These are phyloP conservation scores for Phytophthora capsici DNA, from an alignment of 352 stramenopile species.

Conservation along the genomic window DNA sequence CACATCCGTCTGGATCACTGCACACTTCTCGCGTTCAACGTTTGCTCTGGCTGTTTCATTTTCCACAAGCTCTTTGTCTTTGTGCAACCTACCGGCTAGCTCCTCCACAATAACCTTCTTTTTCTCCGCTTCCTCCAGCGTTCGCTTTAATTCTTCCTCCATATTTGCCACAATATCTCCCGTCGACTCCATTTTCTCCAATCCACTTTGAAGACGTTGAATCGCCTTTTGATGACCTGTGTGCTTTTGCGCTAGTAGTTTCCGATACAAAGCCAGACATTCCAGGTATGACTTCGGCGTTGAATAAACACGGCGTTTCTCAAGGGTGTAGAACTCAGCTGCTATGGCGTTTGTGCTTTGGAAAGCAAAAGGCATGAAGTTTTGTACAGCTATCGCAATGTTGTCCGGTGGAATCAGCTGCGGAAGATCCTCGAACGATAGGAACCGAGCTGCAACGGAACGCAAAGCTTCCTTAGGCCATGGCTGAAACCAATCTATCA, in stretches of 20 bases:
- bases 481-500: slow-evolving; percentile 95
- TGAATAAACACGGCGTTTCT: slow-evolving; percentile 91
- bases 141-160: slow-evolving; percentile 91
- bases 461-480: slow-evolving; percentile 93
- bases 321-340: slow-evolving; percentile 73
- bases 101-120: slow-evolving; percentile 94
- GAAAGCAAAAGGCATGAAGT: slow-evolving; percentile 95
- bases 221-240: slow-evolving; percentile 66
- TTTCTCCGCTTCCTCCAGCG: slow-evolving; percentile 91
- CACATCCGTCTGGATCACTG: slow-evolving; percentile 93
- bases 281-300: slow-evolving; percentile 95
- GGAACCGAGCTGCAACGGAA: slow-evolving; percentile 88
- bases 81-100: slow-evolving; percentile 89
- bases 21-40: slow-evolving; percentile 91
- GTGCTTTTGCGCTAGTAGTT: slow-evolving; percentile 79
- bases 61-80: slow-evolving; percentile 94
- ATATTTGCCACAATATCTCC: slow-evolving; percentile 91
- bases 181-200: slow-evolving; percentile 92
- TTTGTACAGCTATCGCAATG: slow-evolving; percentile 78
- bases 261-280: slow-evolving; percentile 88
- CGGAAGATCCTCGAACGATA: slow-evolving; percentile 49
- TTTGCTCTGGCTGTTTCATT: slow-evolving; percentile 92
- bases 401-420: slow-evolving; percentile 20
- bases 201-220: slow-evolving; percentile 82
- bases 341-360: slow-evolving; percentile 91